A percentile compares a stretch with the other conserved stretches of the same genome.
phyloP scores from a whole-genome alignment of 2,329 filamentous ascomycete genomes.

The Pezicula carpinea region DNA sequence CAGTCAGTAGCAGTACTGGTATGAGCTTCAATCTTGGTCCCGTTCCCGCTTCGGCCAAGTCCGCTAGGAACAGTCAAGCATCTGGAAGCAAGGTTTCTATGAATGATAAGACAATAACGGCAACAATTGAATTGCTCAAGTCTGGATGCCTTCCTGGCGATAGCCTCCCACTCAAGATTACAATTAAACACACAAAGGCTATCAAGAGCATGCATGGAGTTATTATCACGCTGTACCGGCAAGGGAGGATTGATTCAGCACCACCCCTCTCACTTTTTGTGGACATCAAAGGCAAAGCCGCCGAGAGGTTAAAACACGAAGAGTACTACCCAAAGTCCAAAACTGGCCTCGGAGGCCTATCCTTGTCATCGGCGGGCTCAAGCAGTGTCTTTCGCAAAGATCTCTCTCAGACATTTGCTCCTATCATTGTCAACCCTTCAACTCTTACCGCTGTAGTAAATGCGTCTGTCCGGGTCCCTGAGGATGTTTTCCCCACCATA shows the following conservation, averaged over 20 bases:
- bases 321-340: conserved; percentile 84
- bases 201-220: conserved; percentile 90
- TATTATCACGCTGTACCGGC: conserved; percentile 86
- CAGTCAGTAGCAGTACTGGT: conserved; percentile 31
- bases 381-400: conserved; percentile 96
- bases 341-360: conserved; percentile 81
- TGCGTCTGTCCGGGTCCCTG: conserved; percentile 78
- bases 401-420: conserved; percentile 80
- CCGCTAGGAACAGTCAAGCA: conserved; percentile 41
- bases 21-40: conserved; percentile 39
- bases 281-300: conserved; percentile 52
- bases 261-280: conserved; percentile 48
- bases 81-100: conserved; percentile 46
- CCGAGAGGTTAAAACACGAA: conserved; percentile 61
- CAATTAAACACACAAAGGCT: conserved; percentile 80
- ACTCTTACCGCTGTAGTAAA: conserved; percentile 77
- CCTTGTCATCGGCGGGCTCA: conserved; percentile 78
- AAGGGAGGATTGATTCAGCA: conserved; percentile 81
- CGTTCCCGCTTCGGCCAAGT: conserved; percentile 30
- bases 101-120: conserved; percentile 77
- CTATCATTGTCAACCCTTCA: conserved; percentile 79
- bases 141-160: conserved; percentile 86
- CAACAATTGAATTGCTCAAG: conserved; percentile 76
- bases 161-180: conserved; percentile 71
- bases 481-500: conserved; percentile 90